Evolutionary conservation across 257 asterid species (phyloP), one percentile per base, ranked within the genome.

Genomic region (Primulina tabacum): DNA sequence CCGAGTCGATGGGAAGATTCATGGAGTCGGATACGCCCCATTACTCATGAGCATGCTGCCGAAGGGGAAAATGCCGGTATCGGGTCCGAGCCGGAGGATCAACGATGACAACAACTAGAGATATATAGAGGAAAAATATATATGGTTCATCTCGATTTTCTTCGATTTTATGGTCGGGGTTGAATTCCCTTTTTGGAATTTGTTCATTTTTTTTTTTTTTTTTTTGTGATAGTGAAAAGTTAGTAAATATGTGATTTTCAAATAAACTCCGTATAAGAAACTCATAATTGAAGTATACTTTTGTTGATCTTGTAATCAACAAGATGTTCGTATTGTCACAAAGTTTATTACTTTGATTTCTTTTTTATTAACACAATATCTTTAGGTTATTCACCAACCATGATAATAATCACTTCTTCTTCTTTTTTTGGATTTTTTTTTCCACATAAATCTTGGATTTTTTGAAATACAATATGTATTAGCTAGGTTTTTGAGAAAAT

Each of bases 31-130:
- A 2, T 18, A 58, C 7, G 75, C 52, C 7, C 79, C 76, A 4
- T 37, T 73, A 2, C 57, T 80, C 20, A 74, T 75, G 80, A 58
- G 30, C 83, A 77, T 77, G 87, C 68, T 77, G 53, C 82, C 87
- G 7, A 78, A 73, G 53, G 87, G 85, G 33, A 53, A 21, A 4
- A 24, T 66, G 10, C 83, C 73, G 8, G n/a, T 30, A 11, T 83
- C 88, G 20, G 88, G 88, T 38, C 88, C 83, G 0, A 80, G 88
- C 60, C 43, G 62, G 43, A 60, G 77, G 43, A 73, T 80, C 73
- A 80, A 83, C 67, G 58, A 64, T 32, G 30, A 24, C 40, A 80
- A 76, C 17, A 78, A 71, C 32, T 79, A 75, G 76, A 34, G 35
- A 20, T 24, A n/a, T n/a, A n/a, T n/a, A 24, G 26, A 50, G 5